Evolutionary conservation across 345 rosid species (phyloP), one percentile per base, ranked within the genome.

Genomic region (Trapa incisa): DNA sequence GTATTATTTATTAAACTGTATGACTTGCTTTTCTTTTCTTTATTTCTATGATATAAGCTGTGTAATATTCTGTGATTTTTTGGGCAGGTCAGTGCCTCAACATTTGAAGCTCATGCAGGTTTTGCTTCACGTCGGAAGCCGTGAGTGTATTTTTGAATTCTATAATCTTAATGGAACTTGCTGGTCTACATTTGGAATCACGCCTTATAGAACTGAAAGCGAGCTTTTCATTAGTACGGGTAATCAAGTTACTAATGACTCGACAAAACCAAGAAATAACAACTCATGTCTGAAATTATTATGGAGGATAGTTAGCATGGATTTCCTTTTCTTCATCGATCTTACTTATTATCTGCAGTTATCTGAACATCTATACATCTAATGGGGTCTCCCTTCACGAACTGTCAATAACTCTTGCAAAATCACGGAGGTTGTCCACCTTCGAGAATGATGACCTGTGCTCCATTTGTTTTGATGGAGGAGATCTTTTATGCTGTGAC

Each of bases 371-470:
- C 68, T 94, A 87, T 78, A 94, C 96, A 65, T 91, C 99, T 61
- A 94, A 94, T 78, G 99, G 99, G 7, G 99, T 94, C 29, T 91
- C 99, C 74, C 96, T 94, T 57, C 99, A 91, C 80, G 99, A 94
- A 76, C 77, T 87, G 73, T 81, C 99, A 45, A 62, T 94, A 73
- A 80, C 81, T 71, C 70, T 89, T 57, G 77, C 86, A 63, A 91
- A 78, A 79, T 77, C 68, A 53, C 77, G 80, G 72, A 82, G 74
- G 76, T 77, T 87, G 53, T 79, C 94, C 47, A 39, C 78, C 52
- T 72, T 50, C 32, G 95, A 91, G 67, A 91, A 85, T 81, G 99
- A 94, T 77, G 97, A 91, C 60, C 85, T 89, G 45, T 94, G 99
- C 73, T 81, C 82, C 74, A 74, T 94, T 64, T 94, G 97, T 77